These are phyloP conservation scores for Ophiocordyceps camponoti-leonardi DNA, from an alignment of 2,329 filamentous ascomycete genomes.

Conservation along the genomic window DNA sequence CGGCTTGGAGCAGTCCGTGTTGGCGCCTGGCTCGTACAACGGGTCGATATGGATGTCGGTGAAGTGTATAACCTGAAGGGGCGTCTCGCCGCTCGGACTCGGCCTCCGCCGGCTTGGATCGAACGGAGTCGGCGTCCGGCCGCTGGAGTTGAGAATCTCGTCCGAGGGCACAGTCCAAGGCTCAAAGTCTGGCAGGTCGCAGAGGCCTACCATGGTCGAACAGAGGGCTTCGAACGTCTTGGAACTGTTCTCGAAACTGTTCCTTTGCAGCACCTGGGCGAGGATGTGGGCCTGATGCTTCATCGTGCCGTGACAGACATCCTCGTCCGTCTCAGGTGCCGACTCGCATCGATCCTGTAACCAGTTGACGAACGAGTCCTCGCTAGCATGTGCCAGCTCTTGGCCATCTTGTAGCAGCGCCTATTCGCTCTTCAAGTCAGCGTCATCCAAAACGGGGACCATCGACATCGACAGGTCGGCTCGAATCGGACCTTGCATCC, in stretches of 20 bases:
- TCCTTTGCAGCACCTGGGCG: constrained; percentile 27
- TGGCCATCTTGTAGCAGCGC: too few species aligned
- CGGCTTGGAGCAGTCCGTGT: constrained; percentile 36
- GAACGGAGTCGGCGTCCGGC: too few species aligned
- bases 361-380: too few species aligned
- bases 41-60: constrained; percentile 43
- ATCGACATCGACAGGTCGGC: too few species aligned
- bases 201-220: constrained; percentile 34
- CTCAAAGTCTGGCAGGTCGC: constrained; percentile 27
- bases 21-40: constrained; percentile 33
- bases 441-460: too few species aligned
- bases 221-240: constrained; percentile 34
- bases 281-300: constrained; percentile 34
- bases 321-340: constrained; percentile 6
- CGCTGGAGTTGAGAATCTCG: constrained; percentile 21
- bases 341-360: too few species aligned
- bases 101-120: constrained; percentile 24
- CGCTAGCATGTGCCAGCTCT: too few species aligned
- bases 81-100: constrained; percentile 22
- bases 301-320: constrained; percentile 37
- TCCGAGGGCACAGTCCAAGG: constrained; percentile 19
- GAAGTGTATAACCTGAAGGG: constrained; percentile 38
- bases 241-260: constrained; percentile 29
- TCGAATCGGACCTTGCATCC: too few species aligned
- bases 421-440: too few species aligned